Percentiles rank a stretch among this genome's conserved stretches.
Evolutionary conservation across 2,329 filamentous ascomycete genomes (phyloP).

Genomic region (Erysiphe pulchra): DNA sequence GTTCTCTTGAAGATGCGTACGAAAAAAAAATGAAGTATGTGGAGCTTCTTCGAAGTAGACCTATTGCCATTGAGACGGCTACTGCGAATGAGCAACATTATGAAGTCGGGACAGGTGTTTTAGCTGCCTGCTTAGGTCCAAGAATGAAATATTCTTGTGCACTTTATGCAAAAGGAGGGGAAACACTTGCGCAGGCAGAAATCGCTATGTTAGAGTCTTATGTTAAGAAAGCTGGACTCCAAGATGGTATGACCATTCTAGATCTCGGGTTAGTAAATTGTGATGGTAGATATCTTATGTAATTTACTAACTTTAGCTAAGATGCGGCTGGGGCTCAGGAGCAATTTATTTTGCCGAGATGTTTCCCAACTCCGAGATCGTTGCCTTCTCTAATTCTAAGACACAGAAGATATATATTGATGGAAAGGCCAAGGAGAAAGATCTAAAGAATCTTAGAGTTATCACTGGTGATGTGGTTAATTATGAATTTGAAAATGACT

Average conservation of each 20-base stretch:
- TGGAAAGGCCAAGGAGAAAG: constrained; percentile 25
- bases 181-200: constrained; percentile 40
- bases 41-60: constrained; percentile 26
- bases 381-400: constrained; percentile 42
- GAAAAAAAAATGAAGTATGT: constrained; percentile 39
- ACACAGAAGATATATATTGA: constrained; percentile 46
- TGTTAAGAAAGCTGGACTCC: constrained; percentile 25
- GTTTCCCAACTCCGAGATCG: constrained; percentile 33
- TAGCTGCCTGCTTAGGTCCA: constrained; percentile 34
- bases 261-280: constrained; percentile 7
- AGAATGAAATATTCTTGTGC: constrained; percentile 50
- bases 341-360: constrained; percentile 38
- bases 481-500: constrained; percentile 31
- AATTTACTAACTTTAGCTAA: constrained; percentile 10
- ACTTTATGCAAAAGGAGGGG: constrained; percentile 33
- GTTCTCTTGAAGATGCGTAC: constrained; percentile 25
- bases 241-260: constrained; percentile 14
- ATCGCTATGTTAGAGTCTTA: constrained; percentile 38
- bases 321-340: constrained; percentile 43
- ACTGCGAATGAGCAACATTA: constrained; percentile 46
- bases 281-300: neutral
- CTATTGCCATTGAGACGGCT: constrained; percentile 42
- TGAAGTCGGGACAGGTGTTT: constrained; percentile 40
- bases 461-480: constrained; percentile 42
- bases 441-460: constrained; percentile 32